phyloP scores from a whole-genome alignment of 768 basidiomycete genomes.

The Kwoniella pini region DNA sequence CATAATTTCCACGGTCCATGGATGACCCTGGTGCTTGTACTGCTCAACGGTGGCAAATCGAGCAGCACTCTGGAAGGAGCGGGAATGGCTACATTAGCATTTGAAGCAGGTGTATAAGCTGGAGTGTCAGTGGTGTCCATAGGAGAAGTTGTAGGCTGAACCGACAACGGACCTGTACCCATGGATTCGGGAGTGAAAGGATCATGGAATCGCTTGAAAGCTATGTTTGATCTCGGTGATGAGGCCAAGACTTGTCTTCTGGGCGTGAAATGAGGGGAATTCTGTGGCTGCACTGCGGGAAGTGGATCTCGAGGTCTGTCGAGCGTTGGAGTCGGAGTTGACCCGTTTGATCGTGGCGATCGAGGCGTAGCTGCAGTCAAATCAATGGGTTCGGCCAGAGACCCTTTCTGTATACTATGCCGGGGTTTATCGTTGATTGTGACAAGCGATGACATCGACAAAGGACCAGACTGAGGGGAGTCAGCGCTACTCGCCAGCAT shows the following conservation, averaged over 20 bases:
- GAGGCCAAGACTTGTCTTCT: too few species aligned
- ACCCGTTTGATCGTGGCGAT: not conserved
- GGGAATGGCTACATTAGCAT: not conserved
- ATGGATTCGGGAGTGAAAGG: slow-evolving; percentile 12
- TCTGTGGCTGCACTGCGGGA: too few species aligned
- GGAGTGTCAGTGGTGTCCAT: not conserved
- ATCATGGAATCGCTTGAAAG: not conserved
- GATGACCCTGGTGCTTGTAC: not conserved
- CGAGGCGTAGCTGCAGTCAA: slow-evolving; percentile 7
- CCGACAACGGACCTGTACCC: not conserved
- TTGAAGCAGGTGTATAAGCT: not conserved
- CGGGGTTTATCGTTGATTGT: too few species aligned
- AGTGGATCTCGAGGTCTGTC: not conserved
- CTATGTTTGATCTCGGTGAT: too few species aligned
- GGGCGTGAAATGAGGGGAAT: too few species aligned
- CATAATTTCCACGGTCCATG: slow-evolving; percentile 15
- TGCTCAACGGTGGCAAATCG: not conserved
- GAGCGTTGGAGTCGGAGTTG: not conserved
- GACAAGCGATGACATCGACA: too few species aligned
- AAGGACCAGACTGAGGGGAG: not conserved
- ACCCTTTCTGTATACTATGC: slow-evolving; percentile 5
- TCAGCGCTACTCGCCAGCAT: not conserved
- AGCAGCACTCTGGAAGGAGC: not conserved
- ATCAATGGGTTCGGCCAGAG: slow-evolving; percentile 7
- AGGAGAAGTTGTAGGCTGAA: not conserved